A percentile compares a stretch with the other conserved stretches of the same genome.
These are phyloP conservation scores for Penicillium crustosum DNA, from an alignment of 2,329 filamentous ascomycete genomes.

Conservation along the genomic window DNA sequence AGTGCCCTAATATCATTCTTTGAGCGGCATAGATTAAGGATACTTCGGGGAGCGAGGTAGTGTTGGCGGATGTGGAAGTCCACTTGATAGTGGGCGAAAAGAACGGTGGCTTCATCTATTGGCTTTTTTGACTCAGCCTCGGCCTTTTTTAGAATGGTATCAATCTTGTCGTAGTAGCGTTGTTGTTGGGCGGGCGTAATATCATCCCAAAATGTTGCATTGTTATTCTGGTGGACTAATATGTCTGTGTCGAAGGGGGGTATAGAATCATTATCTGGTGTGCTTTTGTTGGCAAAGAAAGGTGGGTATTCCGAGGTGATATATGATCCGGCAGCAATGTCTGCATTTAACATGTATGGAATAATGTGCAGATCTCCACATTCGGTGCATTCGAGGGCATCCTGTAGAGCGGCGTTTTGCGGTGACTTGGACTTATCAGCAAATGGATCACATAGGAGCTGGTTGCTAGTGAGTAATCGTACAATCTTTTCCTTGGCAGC, in stretches of 20 bases:
- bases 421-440: not conserved
- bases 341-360: constrained; percentile 18
- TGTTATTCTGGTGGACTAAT: not conserved
- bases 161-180: constrained; percentile 20
- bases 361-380: constrained; percentile 19
- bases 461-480: not conserved
- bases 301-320: constrained; percentile 20
- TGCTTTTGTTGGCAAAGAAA: constrained; percentile 15
- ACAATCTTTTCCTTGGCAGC: not conserved
- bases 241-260: constrained; percentile 13
- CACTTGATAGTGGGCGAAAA: constrained; percentile 32
- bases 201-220: constrained; percentile 17
- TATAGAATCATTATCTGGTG: constrained; percentile 10
- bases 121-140: not conserved
- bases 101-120: constrained; percentile 15
- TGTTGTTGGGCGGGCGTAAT: constrained; percentile 15
- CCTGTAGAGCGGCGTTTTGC: constrained; percentile 18
- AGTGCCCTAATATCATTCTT: constrained; percentile 29
- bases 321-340: constrained; percentile 21
- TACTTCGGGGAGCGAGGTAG: constrained; percentile 23
- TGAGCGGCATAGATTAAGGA: constrained; percentile 32
- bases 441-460: too few relatives aligned
- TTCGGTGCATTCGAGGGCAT: constrained; percentile 29
- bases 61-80: constrained; percentile 39
- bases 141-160: constrained; percentile 13